Evolutionary conservation across 2,329 filamentous ascomycete species (phyloP), one percentile per base, ranked within the genome.

Genomic region (Teratosphaeria viscida): DNA sequence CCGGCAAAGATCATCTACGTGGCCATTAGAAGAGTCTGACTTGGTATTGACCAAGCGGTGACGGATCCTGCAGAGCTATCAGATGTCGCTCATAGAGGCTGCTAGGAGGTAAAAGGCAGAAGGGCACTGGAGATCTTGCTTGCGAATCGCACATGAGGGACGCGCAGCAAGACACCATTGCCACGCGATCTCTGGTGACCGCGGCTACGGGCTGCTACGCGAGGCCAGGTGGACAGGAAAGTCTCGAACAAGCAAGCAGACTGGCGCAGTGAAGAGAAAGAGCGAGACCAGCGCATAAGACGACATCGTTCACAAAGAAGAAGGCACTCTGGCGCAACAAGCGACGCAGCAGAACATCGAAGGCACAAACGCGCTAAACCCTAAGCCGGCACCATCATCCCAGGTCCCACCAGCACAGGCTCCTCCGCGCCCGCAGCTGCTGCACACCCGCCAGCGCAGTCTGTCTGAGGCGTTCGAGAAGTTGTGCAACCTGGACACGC

Each of bases 381-480:
- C 43, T 6, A n/a, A n/a, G 43, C 23, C 43, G 8, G 3, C n/a
- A 49, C 43, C n/a, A 1, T 49, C 43, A 10, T 23, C n/a, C 19
- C 16, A n/a, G 19, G 43, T 49, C n/a, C 43, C n/a, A 23, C 6
- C 43, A 49, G n/a, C 43, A 23, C 43, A 49, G 43, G 43, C 43
- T n/a, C 19, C 43, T 23, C 43, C n/a, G 8, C 16, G 43, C 19
- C 43, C 43, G 10, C 43, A 49, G n/a, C 43, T 49, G 16, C 43
- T 49, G 43, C 43, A 49, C 43, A 49, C 43, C n/a, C 43, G 43
- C 7, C 43, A 49, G 43, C 43, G 43, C 43, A 49, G 43, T 32
- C 27, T 54, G 16, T 54, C 53, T 5, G 53, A 54, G 53, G 66
- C 66, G 10, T 69, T 71, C 52, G 68, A 68, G 32, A 70, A 69